These are phyloP conservation scores for Petrea volubilis DNA, from an alignment of 257 asterid genomes.

Conservation along the genomic window DNA sequence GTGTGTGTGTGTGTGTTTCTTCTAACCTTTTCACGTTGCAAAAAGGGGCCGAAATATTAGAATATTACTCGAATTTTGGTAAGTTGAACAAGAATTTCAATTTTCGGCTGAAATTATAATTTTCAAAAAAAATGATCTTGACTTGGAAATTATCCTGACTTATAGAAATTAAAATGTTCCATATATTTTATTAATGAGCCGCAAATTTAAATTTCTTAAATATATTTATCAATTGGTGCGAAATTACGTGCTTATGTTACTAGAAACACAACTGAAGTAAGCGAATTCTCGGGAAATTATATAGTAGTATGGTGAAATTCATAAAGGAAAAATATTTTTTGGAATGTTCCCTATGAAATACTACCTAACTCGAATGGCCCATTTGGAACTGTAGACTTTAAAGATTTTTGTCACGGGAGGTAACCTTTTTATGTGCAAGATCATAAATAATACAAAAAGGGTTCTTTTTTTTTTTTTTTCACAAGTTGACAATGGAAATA, in stretches of 20 bases:
- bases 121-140: background rate
- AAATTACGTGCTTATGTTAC: background rate
- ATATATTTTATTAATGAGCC: too few relatives aligned
- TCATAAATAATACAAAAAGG: background rate
- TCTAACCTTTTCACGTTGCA: constrained; percentile 4
- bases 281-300: background rate
- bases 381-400: background rate
- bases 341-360: constrained; percentile 15
- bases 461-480: background rate
- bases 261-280: background rate
- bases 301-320: background rate
- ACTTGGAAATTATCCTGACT: constrained; percentile 4
- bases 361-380: constrained; percentile 1
- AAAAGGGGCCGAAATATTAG: constrained; percentile 38
- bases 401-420: constrained; percentile 21
- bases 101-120: too few relatives aligned
- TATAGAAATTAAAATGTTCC: too few relatives aligned
- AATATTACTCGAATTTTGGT: constrained; percentile 10
- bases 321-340: background rate
- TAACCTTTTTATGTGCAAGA: background rate
- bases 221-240: too few relatives aligned
- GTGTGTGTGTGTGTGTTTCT: background rate
- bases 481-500: background rate
- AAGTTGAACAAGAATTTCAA: background rate
- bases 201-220: too few relatives aligned